phyloP scores from a whole-genome alignment of 768 basidiomycete genomes.

The Cyclocybe cylindracea region DNA sequence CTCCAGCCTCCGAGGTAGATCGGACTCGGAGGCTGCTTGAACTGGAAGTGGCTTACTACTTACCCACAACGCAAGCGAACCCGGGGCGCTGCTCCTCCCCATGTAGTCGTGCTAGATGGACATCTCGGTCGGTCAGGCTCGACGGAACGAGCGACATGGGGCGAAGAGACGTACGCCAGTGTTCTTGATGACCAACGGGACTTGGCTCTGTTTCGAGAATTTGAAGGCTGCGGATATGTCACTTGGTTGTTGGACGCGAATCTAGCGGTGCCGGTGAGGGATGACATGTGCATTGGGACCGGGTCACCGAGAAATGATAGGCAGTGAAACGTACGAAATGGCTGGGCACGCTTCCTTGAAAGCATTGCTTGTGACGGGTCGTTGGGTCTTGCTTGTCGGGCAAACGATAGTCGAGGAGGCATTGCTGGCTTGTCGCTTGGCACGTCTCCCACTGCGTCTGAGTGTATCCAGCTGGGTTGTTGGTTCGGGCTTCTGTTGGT shows the following conservation, averaged over 20 bases:
- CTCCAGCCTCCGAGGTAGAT: too few species aligned
- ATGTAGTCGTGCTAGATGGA: slow-evolving; percentile 45
- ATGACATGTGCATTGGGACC: slow-evolving; percentile 18
- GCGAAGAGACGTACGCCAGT: slow-evolving; percentile 41
- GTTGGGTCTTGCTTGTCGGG: slow-evolving; percentile 24
- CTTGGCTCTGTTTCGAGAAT: slow-evolving; percentile 35
- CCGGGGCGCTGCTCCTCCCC: slow-evolving; percentile 46
- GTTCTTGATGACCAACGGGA: slow-evolving; percentile 49
- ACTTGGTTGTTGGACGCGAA: slow-evolving; percentile 36
- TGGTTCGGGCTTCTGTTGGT: slow-evolving; percentile 12
- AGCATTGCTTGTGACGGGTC: slow-evolving; percentile 30
- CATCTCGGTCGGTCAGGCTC: neutral
- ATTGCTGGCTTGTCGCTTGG: slow-evolving; percentile 41
- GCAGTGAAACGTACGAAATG: slow-evolving; percentile 22
- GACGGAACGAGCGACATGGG: neutral
- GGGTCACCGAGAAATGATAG: slow-evolving; percentile 21
- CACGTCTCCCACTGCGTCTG: slow-evolving; percentile 58
- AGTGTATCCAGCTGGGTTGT: slow-evolving; percentile 17
- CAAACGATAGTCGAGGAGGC: slow-evolving; percentile 41
- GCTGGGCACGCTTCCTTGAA: slow-evolving; percentile 27
- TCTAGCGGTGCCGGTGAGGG: neutral
- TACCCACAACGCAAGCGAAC: slow-evolving; percentile 48
- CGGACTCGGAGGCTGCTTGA: too few species aligned
- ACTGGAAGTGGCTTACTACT: slow-evolving; percentile 2
- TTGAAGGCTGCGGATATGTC: slow-evolving; percentile 45